Percentiles rank a stretch among this genome's conserved stretches.
These are phyloP conservation scores for Persicaria maculosa DNA, from an alignment of 148 eudicot species.

Conservation along the genomic window DNA sequence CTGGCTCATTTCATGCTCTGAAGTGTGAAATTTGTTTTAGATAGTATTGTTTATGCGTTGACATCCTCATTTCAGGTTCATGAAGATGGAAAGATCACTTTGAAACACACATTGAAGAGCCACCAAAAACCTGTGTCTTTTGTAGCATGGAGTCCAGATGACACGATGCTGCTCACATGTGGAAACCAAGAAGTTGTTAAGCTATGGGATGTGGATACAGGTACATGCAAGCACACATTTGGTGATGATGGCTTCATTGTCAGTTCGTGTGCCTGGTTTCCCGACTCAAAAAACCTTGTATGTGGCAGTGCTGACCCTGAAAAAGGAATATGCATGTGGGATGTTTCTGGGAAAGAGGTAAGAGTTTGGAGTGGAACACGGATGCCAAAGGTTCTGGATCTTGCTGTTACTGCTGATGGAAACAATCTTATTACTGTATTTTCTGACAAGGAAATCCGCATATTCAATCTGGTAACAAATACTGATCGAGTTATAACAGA, in stretches of 20 bases:
- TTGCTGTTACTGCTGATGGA: conserved; percentile 86
- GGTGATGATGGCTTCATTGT: conserved; percentile 52
- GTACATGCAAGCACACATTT: conserved; percentile 74
- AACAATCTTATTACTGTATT: conserved; percentile 60
- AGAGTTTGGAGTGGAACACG: conserved; percentile 85
- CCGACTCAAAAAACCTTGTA: conserved; percentile 74
- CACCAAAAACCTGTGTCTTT: conserved; percentile 79
- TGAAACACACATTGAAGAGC: conserved; percentile 52
- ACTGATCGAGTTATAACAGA: conserved; percentile 63
- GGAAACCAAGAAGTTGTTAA: conserved; percentile 80
- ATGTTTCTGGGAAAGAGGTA: conserved; percentile 76
- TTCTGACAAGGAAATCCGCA: conserved; percentile 67
- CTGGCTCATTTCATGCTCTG: not conserved
- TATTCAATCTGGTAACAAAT: conserved; percentile 53
- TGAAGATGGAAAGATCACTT: conserved; percentile 42
- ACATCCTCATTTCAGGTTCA: conserved; percentile 39
- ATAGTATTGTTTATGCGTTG: not conserved
- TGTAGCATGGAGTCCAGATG: conserved; percentile 94
- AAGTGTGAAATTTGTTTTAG: conserved; percentile 4
- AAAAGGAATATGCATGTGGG: conserved; percentile 92
- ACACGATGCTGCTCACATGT: conserved; percentile 81
- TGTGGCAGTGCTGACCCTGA: conserved; percentile 83
- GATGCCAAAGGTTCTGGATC: conserved; percentile 82
- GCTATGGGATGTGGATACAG: conserved; percentile 89
- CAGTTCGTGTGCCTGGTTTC: conserved; percentile 98